phyloP scores from a whole-genome alignment of 2,329 filamentous ascomycete species.

The Calonectria henricotiae region DNA sequence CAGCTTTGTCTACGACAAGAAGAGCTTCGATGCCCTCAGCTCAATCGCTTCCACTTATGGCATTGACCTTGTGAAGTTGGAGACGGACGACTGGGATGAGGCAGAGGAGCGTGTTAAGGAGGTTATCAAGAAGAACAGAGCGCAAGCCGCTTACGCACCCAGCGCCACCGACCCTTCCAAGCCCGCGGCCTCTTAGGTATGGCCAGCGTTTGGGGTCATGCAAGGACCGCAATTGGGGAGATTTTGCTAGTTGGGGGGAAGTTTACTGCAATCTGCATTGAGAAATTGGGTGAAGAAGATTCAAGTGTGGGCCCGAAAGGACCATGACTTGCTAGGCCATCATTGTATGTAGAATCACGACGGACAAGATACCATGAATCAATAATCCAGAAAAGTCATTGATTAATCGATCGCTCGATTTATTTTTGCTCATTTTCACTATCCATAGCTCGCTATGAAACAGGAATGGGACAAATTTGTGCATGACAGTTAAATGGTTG shows the following conservation, averaged over 20 bases:
- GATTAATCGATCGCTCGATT: background rate
- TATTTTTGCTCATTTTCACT: background rate
- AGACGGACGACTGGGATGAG: slow-evolving; percentile 91
- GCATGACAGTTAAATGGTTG: slow-evolving; percentile 2
- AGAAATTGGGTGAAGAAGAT: background rate
- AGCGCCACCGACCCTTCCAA: slow-evolving; percentile 61
- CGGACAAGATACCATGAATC: slow-evolving; percentile 36
- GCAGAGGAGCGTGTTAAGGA: slow-evolving; percentile 88
- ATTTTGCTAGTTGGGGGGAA: slow-evolving; percentile 6
- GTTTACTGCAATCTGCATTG: background rate
- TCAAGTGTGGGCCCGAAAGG: background rate
- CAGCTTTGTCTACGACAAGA: slow-evolving; percentile 91
- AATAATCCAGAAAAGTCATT: slow-evolving; percentile 22
- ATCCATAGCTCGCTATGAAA: no score
- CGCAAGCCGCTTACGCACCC: slow-evolving; percentile 70
- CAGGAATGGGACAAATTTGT: background rate
- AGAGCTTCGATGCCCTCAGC: slow-evolving; percentile 84
- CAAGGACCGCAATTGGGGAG: slow-evolving; percentile 4
- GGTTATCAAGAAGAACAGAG: slow-evolving; percentile 82
- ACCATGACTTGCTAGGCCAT: slow-evolving; percentile 11
- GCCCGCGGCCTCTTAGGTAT: slow-evolving; percentile 54
- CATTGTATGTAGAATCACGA: slow-evolving; percentile 28
- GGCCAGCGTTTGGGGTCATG: slow-evolving; percentile 40
- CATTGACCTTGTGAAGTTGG: slow-evolving; percentile 85
- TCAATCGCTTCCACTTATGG: slow-evolving; percentile 86